Evolutionary conservation across 1,139 yeast genomes (phyloP).

Genomic region (Suhomyces guaymorum): DNA sequence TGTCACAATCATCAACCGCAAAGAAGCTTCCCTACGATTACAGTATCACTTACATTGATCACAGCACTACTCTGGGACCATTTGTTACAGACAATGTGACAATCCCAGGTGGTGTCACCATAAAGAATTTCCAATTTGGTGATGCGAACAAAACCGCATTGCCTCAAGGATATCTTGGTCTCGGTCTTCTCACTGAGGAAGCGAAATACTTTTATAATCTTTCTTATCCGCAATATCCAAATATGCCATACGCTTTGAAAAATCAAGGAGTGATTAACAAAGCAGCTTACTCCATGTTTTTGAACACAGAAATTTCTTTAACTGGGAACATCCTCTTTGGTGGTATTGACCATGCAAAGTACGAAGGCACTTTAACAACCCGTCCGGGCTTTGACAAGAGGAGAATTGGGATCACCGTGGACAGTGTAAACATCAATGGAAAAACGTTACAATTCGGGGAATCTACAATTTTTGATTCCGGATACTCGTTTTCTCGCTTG

Average conservation of each 20-base stretch:
- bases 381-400: constrained; percentile 7
- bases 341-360: constrained; percentile 25
- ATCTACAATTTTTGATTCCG: constrained; percentile 7
- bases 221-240: neutral
- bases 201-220: neutral
- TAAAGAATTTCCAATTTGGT: constrained; percentile 49
- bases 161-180: constrained; percentile 59
- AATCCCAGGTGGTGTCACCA: constrained; percentile 31
- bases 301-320: constrained; percentile 6
- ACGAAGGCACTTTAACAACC: constrained; percentile 19
- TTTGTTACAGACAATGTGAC: constrained; percentile 58
- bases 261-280: constrained; percentile 20
- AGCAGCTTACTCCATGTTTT: constrained; percentile 30
- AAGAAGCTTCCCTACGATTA: constrained; percentile 43
- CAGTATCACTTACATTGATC: constrained; percentile 33
- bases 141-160: constrained; percentile 55
- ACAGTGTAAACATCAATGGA: constrained; percentile 7
- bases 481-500: constrained; percentile 2
- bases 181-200: constrained; percentile 35
- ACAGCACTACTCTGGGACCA: constrained; percentile 32
- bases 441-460: neutral
- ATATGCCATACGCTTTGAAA: constrained; percentile 25
- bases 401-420: constrained; percentile 11
- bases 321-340: constrained; percentile 26
- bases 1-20: constrained; percentile 42